Base-by-base conservation (phyloP, 108 stramenopile genomes). In the Fragilariopsis cylindrus region DNA sequence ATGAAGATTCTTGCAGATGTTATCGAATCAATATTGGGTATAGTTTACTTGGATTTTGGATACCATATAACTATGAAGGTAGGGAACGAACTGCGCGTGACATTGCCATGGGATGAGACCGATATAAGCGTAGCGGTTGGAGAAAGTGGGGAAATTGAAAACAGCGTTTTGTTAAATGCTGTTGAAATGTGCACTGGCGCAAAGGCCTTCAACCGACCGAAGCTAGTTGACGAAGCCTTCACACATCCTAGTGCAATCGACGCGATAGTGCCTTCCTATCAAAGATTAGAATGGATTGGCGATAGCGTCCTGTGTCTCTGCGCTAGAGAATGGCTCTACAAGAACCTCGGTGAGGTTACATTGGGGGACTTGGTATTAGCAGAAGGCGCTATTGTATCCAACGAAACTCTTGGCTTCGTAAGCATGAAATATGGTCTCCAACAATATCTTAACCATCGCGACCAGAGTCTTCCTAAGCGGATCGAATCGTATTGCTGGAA, bases 231-330 rank as follows among this genome's bases (percentile, higher is more conserved):
- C 30, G 86, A 87, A 60, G 86, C 89, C 7, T 76, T 85, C 15
- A 84, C 89, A 42, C 86, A 90, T 75, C 86, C 85, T n/a, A 87
- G 70, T 19, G 80, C 77, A 58, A 54, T 77, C 41, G 69, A 82
- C 67, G 69, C 82, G 42, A 60, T 73, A 54, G 85, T 85, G 16
- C 82, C 89, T 3, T 85, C 84, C 3, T 90, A 86, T 56, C 84
- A 90, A 62, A 62, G 81, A 52, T 75, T 90, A 5, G 89, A 90
- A 69, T 90, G 89, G 89, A 74, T 87, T 57, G 89, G 89, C 15
- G 89, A 90, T 57, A 85, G 86, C 21, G 85, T 87, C n/a, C 71
- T 90, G 9, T 90, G 85, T 54, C 76, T 90, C 44, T 74, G 76
- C 7, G 66, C 75, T 18, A 79, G 89, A 46, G 78, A 82, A 57